Evolutionary conservation across 257 asterid genomes (phyloP), one percentile per base, ranked within the genome.

Genomic region (Fraxinus americana): DNA sequence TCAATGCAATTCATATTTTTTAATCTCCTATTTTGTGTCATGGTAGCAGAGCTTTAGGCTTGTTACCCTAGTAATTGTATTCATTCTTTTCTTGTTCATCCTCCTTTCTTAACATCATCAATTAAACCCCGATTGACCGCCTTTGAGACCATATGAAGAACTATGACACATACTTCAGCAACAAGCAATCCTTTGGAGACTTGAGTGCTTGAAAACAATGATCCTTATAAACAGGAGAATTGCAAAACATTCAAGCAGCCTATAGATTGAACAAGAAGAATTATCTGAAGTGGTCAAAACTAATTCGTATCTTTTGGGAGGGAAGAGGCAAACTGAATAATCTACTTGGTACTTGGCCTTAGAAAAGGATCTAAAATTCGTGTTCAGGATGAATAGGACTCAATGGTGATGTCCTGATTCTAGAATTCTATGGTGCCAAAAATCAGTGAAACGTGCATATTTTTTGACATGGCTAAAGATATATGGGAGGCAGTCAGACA

Each of bases 351-450:
- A 13, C 52, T 48, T 2, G 36, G 3, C 8, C 71, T 7, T 48
- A 69, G 34, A 52, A 35, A 19, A 27, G n/a, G 78, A 75, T 35
- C 72, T 57, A 34, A 57, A 36, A 7, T 75, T 5, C 19, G 32
- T 17, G 32, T 72, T 10, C 21, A 54, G 78, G 78, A 75, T 38
- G 61, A 75, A 25, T 17, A 57, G 2, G 78, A 75, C 36, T 35
- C 30, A 6, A 75, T 75, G 78, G 50, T 52, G 45, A 74, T 74
- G 70, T 30, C 78, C 10, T 74, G 69, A 17, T 5, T 50, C 11
- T 19, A 41, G 39, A 74, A 59, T 32, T 74, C 78, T 13, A 57
- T 74, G 71, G 34, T 19, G 45, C 78, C 78, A n/a, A 34, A 74
- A 34, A 45, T 74, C 45, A 74, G 52, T 34, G 78, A 57, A 25